Percentiles rank a stretch among this genome's conserved stretches.
Conservation (phyloP, 2,329 filamentous ascomycete species). For the Endoconidiophora laricicola region DNA sequence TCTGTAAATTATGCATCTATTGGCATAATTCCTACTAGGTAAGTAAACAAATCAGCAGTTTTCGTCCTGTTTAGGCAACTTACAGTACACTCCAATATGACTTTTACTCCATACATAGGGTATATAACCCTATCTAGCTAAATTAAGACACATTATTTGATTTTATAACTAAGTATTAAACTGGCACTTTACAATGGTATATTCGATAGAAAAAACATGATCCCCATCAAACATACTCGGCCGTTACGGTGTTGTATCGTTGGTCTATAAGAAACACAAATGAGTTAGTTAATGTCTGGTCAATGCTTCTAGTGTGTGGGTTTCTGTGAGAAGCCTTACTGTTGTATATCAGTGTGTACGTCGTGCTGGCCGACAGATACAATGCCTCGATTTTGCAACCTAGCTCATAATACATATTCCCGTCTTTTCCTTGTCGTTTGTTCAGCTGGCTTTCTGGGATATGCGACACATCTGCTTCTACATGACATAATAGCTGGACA, state of each 20-base stretch:
- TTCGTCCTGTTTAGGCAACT: no score
- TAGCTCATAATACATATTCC: slow-evolving; percentile 22
- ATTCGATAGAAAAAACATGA: not conserved
- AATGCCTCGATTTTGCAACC: slow-evolving; percentile 25
- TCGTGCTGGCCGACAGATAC: slow-evolving; percentile 26
- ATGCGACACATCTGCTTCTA: not conserved
- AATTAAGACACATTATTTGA: no score
- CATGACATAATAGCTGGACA: not conserved
- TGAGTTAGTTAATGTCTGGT: not conserved
- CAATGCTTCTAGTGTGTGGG: no score
- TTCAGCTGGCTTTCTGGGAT: not conserved
- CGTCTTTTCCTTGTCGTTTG: not conserved
- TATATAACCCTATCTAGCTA: no score
- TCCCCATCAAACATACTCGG: not conserved
- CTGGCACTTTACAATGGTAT: not conserved
- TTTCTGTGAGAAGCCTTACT: slow-evolving; percentile 17
- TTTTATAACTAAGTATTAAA: not conserved
- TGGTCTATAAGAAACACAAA: not conserved
- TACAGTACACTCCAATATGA: no score
- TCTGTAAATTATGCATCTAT: no score
- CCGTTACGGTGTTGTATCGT: not conserved
- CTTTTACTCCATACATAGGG: no score
- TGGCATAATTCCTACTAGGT: no score
- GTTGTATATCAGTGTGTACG: slow-evolving; percentile 28
- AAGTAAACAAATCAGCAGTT: no score